Evolutionary conservation across 2,329 filamentous ascomycete species (phyloP).

Genomic region (Aspergillus viridinutans): DNA sequence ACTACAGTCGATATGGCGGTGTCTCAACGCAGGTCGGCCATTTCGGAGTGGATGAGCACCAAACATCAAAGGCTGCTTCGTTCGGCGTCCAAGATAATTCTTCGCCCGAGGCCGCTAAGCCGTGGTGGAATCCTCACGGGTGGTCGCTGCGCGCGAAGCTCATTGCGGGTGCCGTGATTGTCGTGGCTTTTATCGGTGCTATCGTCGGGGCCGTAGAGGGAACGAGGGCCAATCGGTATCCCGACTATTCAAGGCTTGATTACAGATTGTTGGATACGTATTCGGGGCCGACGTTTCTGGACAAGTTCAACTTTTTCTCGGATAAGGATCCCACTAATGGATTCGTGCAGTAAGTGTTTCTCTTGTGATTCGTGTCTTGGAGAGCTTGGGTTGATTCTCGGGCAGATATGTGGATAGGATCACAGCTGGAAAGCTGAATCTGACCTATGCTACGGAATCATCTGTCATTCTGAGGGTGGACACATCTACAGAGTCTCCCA

Average conservation of each 20-base stretch:
- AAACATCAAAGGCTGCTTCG: conserved; percentile 14
- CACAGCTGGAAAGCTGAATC: conserved; percentile 44
- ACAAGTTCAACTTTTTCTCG: conserved; percentile 45
- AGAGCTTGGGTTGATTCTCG: not conserved
- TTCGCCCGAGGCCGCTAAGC: conserved; percentile 3
- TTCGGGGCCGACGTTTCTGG: conserved; percentile 40
- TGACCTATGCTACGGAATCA: conserved; percentile 55
- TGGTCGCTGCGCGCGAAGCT: conserved; percentile 55
- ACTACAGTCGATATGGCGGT: conserved; percentile 18
- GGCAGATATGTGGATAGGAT: conserved; percentile 39
- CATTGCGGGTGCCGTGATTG: conserved; percentile 35
- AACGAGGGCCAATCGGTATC: conserved; percentile 37
- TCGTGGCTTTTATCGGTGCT: conserved; percentile 45
- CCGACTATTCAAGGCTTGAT: conserved; percentile 39
- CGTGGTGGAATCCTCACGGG: conserved; percentile 47
- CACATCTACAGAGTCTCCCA: conserved; percentile 54
- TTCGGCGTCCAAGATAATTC: conserved; percentile 4
- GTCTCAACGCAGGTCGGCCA: conserved; percentile 17
- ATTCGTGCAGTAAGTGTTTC: conserved; percentile 44
- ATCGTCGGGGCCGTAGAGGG: conserved; percentile 44
- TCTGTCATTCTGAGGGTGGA: conserved; percentile 60
- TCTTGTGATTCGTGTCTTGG: conserved; percentile 9
- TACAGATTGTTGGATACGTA: conserved; percentile 43
- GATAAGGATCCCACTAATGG: conserved; percentile 43
- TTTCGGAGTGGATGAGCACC: conserved; percentile 12